phyloP scores from a whole-genome alignment of 2,329 filamentous ascomycete species.

The Pseudocercospora musae region DNA sequence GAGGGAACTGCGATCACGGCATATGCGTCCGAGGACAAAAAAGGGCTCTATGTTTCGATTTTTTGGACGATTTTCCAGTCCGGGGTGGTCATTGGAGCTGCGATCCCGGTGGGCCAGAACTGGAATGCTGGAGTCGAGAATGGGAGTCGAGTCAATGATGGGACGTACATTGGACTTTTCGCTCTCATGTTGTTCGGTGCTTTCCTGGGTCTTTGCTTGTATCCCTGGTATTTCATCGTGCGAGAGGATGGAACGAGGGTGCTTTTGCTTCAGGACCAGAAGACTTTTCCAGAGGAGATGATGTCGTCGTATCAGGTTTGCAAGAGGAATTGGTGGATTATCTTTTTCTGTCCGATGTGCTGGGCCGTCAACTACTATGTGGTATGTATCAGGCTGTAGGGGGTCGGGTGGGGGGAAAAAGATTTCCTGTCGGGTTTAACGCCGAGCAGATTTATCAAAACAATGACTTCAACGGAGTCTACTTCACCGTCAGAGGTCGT shows the following conservation, averaged over 20 bases:
- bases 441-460: slow-evolving; percentile 1
- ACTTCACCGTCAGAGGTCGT: slow-evolving; percentile 8
- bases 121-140: slow-evolving; percentile 4
- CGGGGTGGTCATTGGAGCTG: slow-evolving; percentile 2
- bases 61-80: slow-evolving; percentile 9
- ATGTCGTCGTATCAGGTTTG: not conserved
- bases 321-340: slow-evolving; percentile 7
- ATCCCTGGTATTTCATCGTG: slow-evolving; percentile 5
- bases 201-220: not conserved
- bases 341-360: slow-evolving; percentile 8
- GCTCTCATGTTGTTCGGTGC: slow-evolving; percentile 1
- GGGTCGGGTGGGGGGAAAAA: too few species aligned
- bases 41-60: slow-evolving; percentile 1
- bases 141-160: slow-evolving; percentile 4
- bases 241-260: slow-evolving; percentile 6
- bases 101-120: slow-evolving; percentile 6
- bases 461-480: slow-evolving; percentile 8
- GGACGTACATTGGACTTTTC: slow-evolving; percentile 5
- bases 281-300: not conserved
- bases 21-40: slow-evolving; percentile 3
- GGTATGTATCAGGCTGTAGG: not conserved
- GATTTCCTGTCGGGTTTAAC: too few species aligned
- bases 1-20: slow-evolving; percentile 6
- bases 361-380: slow-evolving; percentile 9
- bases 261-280: slow-evolving; percentile 1